These are phyloP conservation scores for Citrus maxima DNA, from an alignment of 345 rosid species.

Conservation along the genomic window DNA sequence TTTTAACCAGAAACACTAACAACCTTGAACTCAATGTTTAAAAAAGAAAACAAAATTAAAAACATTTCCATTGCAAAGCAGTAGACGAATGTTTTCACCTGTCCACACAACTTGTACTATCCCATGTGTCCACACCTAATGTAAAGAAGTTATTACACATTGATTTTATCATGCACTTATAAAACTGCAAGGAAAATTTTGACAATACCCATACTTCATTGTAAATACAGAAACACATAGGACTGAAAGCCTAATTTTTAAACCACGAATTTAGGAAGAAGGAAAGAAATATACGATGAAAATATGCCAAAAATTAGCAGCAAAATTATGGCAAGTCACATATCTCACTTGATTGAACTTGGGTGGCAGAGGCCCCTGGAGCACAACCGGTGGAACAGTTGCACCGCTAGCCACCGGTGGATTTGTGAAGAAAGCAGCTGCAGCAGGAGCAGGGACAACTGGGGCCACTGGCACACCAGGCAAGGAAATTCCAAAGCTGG, in stretches of 20 bases:
- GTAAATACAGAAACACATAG: not conserved
- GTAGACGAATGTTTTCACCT: too few relatives aligned
- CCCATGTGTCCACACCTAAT: not conserved
- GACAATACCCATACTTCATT: not conserved
- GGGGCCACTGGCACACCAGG: constrained; percentile 21
- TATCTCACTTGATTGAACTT: constrained; percentile 51
- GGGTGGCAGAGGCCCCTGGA: constrained; percentile 27
- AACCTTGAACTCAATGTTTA: not conserved
- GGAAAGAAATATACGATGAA: not conserved
- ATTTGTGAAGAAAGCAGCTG: constrained; percentile 29
- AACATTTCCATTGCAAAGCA: not conserved
- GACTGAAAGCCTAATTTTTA: not conserved
- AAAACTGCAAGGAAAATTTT: not conserved
- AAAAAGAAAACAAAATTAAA: not conserved
- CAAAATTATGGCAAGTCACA: not conserved
- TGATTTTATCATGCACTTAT: not conserved
- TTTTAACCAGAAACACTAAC: not conserved
- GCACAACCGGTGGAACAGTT: constrained; percentile 20
- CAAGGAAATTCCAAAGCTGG: constrained; percentile 32
- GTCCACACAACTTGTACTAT: not conserved
- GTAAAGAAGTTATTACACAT: not conserved
- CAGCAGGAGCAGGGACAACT: constrained; percentile 19
- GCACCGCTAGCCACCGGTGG: constrained; percentile 19
- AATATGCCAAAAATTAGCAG: not conserved
- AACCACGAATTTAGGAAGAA: not conserved